Percentiles rank a stretch among this genome's conserved stretches.
Conservation (phyloP, 768 basidiomycete species). For the Gyrodon lividus region DNA sequence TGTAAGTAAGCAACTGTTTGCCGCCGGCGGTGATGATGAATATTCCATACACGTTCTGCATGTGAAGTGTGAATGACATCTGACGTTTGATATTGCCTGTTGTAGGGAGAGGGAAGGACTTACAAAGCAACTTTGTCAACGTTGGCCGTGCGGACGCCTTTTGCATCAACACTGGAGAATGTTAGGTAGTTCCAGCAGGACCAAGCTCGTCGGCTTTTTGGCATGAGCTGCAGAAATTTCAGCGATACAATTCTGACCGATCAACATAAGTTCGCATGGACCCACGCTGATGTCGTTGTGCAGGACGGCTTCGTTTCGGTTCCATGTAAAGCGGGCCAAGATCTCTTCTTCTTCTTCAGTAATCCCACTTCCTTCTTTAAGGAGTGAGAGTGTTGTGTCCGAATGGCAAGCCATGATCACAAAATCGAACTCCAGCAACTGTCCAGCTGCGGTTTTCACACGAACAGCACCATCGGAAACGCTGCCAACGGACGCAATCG, state of each 20-base stretch:
- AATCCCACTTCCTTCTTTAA: constrained; percentile 49
- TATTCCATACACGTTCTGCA: constrained; percentile 44
- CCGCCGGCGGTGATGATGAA: not conserved
- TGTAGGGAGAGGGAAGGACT: constrained; percentile 21
- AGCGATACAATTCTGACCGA: not conserved
- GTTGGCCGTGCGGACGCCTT: constrained; percentile 43
- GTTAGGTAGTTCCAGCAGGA: constrained; percentile 83
- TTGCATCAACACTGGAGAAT: constrained; percentile 36
- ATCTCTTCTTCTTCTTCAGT: constrained; percentile 54
- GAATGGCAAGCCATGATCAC: constrained; percentile 77
- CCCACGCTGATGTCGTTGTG: constrained; percentile 62
- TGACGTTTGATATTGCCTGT: not conserved
- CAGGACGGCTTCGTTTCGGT: constrained; percentile 61
- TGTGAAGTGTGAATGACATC: not conserved
- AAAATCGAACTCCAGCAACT: constrained; percentile 55
- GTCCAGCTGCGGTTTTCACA: constrained; percentile 48
- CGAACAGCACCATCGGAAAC: constrained; percentile 30
- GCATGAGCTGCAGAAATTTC: constrained; percentile 56
- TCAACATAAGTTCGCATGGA: not conserved
- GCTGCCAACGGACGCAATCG: constrained; percentile 47
- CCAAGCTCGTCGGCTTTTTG: constrained; percentile 57
- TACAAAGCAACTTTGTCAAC: constrained; percentile 62
- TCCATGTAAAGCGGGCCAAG: constrained; percentile 63
- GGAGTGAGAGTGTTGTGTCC: constrained; percentile 51
- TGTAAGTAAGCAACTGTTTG: not conserved